Percentiles rank a stretch among this genome's conserved stretches.
These are phyloP conservation scores for Coffea humblotiana DNA, from an alignment of 305 asterid species.

Conservation along the genomic window DNA sequence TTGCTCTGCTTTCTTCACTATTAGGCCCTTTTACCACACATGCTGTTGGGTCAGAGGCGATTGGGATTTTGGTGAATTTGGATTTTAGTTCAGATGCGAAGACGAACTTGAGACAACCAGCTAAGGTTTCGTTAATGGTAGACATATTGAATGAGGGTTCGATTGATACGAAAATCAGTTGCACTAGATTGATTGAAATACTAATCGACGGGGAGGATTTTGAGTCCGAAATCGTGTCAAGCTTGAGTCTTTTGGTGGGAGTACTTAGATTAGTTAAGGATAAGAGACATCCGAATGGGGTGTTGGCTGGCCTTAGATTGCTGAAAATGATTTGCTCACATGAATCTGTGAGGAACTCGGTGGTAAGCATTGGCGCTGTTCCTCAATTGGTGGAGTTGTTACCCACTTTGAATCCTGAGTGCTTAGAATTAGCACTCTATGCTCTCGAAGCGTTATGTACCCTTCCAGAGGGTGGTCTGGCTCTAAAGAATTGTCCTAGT, in stretches of 20 bases:
- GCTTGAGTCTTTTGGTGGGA: conserved; percentile 49
- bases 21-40: conserved; percentile 43
- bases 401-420: conserved; percentile 39
- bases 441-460: conserved; percentile 38
- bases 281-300: conserved; percentile 36
- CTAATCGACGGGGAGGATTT: conserved; percentile 39
- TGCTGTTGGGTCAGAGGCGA: conserved; percentile 46
- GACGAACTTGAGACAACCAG: conserved; percentile 41
- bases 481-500: conserved; percentile 37
- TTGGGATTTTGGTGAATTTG: conserved; percentile 46
- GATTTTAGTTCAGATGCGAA: conserved; percentile 34
- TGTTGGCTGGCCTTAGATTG: conserved; percentile 36
- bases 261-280: conserved; percentile 39
- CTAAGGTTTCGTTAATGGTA: conserved; percentile 39
- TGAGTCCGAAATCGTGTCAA: conserved; percentile 36
- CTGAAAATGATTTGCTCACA: conserved; percentile 40
- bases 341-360: conserved; percentile 31
- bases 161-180: conserved; percentile 43
- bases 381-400: conserved; percentile 44
- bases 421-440: conserved; percentile 39
- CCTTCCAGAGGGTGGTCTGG: conserved; percentile 41
- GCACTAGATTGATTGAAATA: conserved; percentile 35
- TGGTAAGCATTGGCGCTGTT: conserved; percentile 41
- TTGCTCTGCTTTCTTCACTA: conserved; percentile 37
- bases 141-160: conserved; percentile 50